phyloP scores from a whole-genome alignment of 2,329 filamentous ascomycete species.

The Paracoccidioides brasiliensis region DNA sequence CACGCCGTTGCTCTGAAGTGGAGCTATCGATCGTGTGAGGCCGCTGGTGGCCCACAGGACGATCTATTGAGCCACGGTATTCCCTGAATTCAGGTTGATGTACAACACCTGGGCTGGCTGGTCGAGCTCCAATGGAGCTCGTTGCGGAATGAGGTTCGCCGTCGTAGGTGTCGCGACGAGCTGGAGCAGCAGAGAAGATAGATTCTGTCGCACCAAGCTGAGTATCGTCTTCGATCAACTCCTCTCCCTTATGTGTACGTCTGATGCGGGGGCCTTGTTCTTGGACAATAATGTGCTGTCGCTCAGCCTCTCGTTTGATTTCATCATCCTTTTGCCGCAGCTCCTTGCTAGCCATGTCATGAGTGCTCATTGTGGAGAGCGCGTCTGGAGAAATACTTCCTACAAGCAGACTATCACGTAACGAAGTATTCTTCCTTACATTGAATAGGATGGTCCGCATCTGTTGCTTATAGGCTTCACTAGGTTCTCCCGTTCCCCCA shows the following conservation, averaged over 20 bases:
- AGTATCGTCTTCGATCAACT: conserved; percentile 66
- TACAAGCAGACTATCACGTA: conserved; percentile 63
- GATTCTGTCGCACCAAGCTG: conserved; percentile 35
- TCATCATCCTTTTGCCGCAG: conserved; percentile 52
- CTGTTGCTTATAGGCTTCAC: conserved; percentile 46
- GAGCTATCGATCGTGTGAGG: conserved; percentile 25
- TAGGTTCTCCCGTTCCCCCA: conserved; percentile 39
- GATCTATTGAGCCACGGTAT: conserved; percentile 10
- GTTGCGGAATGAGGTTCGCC: conserved; percentile 8
- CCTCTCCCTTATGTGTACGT: conserved; percentile 89
- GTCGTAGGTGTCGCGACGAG: conserved; percentile 30
- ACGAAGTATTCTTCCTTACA: conserved; percentile 71
- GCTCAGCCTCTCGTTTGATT: conserved; percentile 44
- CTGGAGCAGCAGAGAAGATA: conserved; percentile 34
- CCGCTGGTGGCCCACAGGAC: conserved; percentile 1
- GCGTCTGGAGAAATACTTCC: conserved; percentile 58
- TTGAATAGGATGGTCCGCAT: conserved; percentile 71
- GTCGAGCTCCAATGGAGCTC: conserved; percentile 16
- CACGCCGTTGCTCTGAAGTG: conserved; percentile 34
- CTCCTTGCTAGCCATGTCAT: conserved; percentile 87
- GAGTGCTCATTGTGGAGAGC: conserved; percentile 74
- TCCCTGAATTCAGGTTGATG: conserved; percentile 14
- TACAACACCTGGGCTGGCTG: conserved; percentile 17
- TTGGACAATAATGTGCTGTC: conserved; percentile 62
- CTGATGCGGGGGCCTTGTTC: conserved; percentile 65